Evolutionary conservation across 1,139 yeast genomes (phyloP).

Genomic region (Lizanozyma gosingica): DNA sequence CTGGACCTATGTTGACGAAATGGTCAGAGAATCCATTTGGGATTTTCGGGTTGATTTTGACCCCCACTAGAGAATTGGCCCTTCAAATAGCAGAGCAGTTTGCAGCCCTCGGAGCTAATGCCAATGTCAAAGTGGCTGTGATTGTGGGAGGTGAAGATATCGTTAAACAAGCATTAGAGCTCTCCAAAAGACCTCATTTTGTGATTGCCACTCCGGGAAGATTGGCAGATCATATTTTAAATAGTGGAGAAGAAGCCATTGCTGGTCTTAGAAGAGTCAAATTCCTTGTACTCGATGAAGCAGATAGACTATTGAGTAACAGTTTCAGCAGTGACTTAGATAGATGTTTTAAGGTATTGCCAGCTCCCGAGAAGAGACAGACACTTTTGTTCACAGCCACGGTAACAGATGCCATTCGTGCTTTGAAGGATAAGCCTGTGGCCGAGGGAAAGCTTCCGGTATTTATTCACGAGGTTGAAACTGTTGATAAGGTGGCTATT

Average conservation of each 20-base stretch:
- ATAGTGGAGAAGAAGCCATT: slow-evolving; percentile 84
- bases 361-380: slow-evolving; percentile 66
- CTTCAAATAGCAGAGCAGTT: slow-evolving; percentile 96
- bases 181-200: slow-evolving; percentile 83
- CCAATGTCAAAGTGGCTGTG: slow-evolving; percentile 73
- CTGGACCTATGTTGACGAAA: slow-evolving; percentile 86
- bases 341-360: slow-evolving; percentile 63
- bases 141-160: slow-evolving; percentile 95
- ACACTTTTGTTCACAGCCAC: slow-evolving; percentile 93
- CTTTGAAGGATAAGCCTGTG: slow-evolving; percentile 62
- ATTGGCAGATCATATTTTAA: slow-evolving; percentile 82
- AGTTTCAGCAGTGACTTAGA: slow-evolving; percentile 77
- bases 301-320: slow-evolving; percentile 79
- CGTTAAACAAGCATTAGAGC: slow-evolving; percentile 71
- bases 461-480: slow-evolving; percentile 75
- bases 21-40: slow-evolving; percentile 97
- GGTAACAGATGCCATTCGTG: slow-evolving; percentile 83
- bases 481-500: slow-evolving; percentile 61
- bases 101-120: slow-evolving; percentile 81
- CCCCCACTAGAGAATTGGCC: slow-evolving; percentile 95
- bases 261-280: slow-evolving; percentile 69
- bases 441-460: slow-evolving; percentile 57
- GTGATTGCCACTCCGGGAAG: slow-evolving; percentile 98
- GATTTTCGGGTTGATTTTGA: slow-evolving; percentile 76
- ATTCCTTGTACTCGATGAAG: slow-evolving; percentile 88